Conservation (phyloP, 139 green algal species). For the Chlamydomonas sp. region DNA sequence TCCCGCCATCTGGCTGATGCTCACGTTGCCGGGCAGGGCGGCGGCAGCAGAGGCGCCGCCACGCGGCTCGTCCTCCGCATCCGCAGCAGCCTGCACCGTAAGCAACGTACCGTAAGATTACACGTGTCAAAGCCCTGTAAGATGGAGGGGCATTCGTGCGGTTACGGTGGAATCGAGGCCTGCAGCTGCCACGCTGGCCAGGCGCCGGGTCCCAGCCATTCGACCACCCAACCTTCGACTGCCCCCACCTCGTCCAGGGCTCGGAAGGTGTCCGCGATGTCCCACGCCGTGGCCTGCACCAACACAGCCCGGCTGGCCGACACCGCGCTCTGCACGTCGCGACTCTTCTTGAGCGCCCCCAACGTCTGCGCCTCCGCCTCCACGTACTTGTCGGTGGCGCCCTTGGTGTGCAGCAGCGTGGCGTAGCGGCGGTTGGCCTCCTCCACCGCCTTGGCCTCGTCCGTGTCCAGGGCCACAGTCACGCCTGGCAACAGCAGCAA, state of each 20-base stretch:
- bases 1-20: conserved; percentile 48
- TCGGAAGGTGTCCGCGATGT: conserved; percentile 61
- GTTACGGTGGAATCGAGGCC: too few species aligned
- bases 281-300: conserved; percentile 60
- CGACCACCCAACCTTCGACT: not conserved
- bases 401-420: conserved; percentile 50
- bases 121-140: not conserved
- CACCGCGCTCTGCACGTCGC: conserved; percentile 61
- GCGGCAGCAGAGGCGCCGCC: not conserved
- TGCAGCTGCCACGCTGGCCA: too few species aligned
- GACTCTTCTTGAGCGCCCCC: conserved; percentile 54
- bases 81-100: conserved; percentile 11
- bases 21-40: conserved; percentile 2
- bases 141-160: too few species aligned
- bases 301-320: not conserved
- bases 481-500: conserved; percentile 37
- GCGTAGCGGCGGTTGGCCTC: conserved; percentile 62
- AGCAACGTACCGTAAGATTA: not conserved
- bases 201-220: too few species aligned
- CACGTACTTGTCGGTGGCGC: conserved; percentile 48
- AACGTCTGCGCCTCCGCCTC: conserved; percentile 60
- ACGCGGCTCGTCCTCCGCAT: conserved; percentile 24
- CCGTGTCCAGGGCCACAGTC: conserved; percentile 58
- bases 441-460: conserved; percentile 59
- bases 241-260: conserved; percentile 36